These are phyloP conservation scores for Hyphopichia burtonii DNA, from an alignment of 1,139 yeast species.

Conservation along the genomic window DNA sequence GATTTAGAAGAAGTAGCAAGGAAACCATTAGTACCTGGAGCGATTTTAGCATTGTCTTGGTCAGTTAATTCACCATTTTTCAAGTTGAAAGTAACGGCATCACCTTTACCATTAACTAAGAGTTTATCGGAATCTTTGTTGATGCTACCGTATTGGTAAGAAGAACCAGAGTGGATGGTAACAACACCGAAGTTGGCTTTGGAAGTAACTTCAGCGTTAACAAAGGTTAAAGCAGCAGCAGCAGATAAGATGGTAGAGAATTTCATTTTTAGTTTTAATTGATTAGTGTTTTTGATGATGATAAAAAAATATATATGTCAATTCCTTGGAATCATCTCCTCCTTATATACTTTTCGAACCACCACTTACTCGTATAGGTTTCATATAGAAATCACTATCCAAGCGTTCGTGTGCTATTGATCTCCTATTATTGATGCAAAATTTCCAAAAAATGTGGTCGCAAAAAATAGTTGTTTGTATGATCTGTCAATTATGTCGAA, in stretches of 20 bases:
- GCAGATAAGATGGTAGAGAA: constrained; percentile 18
- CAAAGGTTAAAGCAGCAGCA: constrained; percentile 17
- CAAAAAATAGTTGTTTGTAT: too few relatives aligned
- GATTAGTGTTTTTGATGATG: too few relatives aligned
- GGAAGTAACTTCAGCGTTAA: constrained; percentile 3
- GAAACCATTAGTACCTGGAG: constrained; percentile 24
- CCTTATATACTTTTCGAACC: too few relatives aligned
- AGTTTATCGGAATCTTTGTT: constrained; percentile 30
- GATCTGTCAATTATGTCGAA: too few relatives aligned
- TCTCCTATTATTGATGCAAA: too few relatives aligned
- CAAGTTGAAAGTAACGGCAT: constrained; percentile 20
- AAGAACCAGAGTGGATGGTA: constrained; percentile 7
- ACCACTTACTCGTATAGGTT: too few relatives aligned
- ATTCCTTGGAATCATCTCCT: too few relatives aligned
- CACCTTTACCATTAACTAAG: constrained; percentile 33
- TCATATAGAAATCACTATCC: too few relatives aligned
- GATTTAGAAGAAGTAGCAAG: constrained; percentile 29
- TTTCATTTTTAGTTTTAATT: constrained; percentile 1
- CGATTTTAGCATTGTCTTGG: constrained; percentile 26
- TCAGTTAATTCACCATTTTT: constrained; percentile 27
- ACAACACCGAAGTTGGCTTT: constrained; percentile 5
- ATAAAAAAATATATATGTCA: not conserved
- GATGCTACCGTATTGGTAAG: constrained; percentile 11
- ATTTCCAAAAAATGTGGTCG: too few relatives aligned
- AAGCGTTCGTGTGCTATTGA: too few relatives aligned